Percentiles rank a stretch among this genome's conserved stretches.
Conservation (phyloP, 208 protist species). For the Trypanosoma lewisi region DNA sequence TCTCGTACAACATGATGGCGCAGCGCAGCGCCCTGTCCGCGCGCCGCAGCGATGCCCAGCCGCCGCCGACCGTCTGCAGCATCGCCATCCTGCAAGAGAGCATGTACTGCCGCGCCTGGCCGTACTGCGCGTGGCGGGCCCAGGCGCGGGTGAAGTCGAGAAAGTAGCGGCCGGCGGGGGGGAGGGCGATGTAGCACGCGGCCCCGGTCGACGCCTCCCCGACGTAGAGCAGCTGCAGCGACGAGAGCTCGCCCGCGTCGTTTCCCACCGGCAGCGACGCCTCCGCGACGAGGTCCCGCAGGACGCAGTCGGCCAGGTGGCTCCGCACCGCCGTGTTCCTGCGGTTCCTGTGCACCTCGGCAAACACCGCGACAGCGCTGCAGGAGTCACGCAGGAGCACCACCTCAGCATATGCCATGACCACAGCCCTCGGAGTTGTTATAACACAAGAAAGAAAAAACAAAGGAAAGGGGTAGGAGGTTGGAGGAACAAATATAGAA, state of each 20-base stretch:
- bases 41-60: constrained; percentile 71
- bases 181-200: constrained; percentile 35
- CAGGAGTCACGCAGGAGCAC: constrained; percentile 22
- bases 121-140: constrained; percentile 37
- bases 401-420: constrained; percentile 9
- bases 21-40: constrained; percentile 56
- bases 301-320: constrained; percentile 7
- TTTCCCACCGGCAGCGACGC: background rate
- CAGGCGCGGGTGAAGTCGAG: constrained; percentile 38
- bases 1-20: constrained; percentile 43
- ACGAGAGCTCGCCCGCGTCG: background rate
- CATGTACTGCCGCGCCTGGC: constrained; percentile 54
- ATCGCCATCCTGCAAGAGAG: constrained; percentile 44
- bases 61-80: constrained; percentile 67
- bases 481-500: too few relatives aligned
- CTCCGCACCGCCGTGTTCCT: background rate
- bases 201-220: constrained; percentile 7
- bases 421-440: background rate
- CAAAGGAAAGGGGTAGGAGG: background rate
- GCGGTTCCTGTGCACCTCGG: background rate
- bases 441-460: background rate
- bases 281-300: constrained; percentile 5
- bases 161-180: constrained; percentile 31
- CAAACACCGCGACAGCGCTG: constrained; percentile 4
- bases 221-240: constrained; percentile 7